Percentiles rank a stretch among this genome's conserved stretches.
phyloP scores from a whole-genome alignment of 345 rosid genomes.

The Lepidium sativum region DNA sequence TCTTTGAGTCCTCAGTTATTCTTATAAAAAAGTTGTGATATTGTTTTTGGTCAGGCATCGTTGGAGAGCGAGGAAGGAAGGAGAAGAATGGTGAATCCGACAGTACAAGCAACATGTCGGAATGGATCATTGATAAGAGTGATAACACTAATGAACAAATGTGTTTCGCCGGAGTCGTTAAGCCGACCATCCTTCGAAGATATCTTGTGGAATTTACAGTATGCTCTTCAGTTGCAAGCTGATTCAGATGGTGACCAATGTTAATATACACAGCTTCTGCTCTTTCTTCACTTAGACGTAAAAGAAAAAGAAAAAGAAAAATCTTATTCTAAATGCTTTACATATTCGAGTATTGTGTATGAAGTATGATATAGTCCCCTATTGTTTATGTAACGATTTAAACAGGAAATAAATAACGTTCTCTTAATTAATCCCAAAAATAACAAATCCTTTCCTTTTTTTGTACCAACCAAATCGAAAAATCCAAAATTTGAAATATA shows the following conservation, averaged over 20 bases:
- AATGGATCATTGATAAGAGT: constrained; percentile 67
- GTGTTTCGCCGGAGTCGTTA: constrained; percentile 64
- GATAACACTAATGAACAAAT: constrained; percentile 69
- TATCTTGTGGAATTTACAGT: constrained; percentile 85
- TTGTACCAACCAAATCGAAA: no score
- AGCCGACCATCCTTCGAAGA: constrained; percentile 79
- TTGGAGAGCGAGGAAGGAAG: constrained; percentile 89
- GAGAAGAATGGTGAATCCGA: constrained; percentile 67
- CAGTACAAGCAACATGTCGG: constrained; percentile 67
- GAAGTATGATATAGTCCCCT: neutral
- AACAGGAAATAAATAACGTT: neutral
- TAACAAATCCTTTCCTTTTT: neutral
- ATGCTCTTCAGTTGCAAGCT: constrained; percentile 88
- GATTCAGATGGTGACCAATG: constrained; percentile 57
- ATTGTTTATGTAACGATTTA: neutral
- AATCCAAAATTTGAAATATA: no score
- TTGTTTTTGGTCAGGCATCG: constrained; percentile 42
- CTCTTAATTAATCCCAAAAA: neutral
- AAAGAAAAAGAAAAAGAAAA: neutral
- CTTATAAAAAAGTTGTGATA: neutral
- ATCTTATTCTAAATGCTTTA: neutral
- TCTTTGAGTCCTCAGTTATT: neutral
- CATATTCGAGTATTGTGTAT: constrained; percentile 2
- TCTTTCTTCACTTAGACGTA: neutral
- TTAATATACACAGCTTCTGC: constrained; percentile 9